phyloP scores from a whole-genome alignment of 352 stramenopile species.

The Pythium monospermum region DNA sequence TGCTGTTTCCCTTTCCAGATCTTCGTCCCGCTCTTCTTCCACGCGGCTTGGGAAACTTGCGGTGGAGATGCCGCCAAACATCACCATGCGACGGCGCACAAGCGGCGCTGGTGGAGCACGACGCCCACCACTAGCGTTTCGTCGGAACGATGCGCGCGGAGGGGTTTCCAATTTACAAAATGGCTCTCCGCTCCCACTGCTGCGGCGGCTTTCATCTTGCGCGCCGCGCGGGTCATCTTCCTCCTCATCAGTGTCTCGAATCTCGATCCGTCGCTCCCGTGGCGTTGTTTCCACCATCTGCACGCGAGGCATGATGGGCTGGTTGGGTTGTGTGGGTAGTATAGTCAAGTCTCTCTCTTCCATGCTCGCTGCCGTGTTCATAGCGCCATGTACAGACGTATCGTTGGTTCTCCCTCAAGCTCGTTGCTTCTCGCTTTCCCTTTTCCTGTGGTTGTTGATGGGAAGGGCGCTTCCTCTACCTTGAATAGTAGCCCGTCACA shows the following conservation, averaged over 20 bases:
- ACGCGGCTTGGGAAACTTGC: constrained; percentile 17
- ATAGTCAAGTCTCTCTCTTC: too few species aligned
- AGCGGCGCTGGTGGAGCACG: constrained; percentile 3
- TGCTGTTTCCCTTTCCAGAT: not conserved
- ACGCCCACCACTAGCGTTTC: constrained; percentile 13
- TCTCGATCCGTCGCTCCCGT: not conserved
- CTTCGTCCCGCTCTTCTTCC: constrained; percentile 22
- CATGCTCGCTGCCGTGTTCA: too few species aligned
- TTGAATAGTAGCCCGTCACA: too few species aligned
- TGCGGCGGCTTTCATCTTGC: not conserved
- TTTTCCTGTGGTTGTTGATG: constrained; percentile 16
- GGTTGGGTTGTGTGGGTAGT: too few species aligned
- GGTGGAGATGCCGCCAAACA: constrained; percentile 22
- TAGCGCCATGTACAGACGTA: too few species aligned
- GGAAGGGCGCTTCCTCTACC: not conserved
- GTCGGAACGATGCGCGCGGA: not conserved
- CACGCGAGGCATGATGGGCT: too few species aligned
- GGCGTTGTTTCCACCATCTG: not conserved
- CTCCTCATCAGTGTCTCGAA: too few species aligned
- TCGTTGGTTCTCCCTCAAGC: too few species aligned
- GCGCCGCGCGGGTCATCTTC: constrained; percentile 2
- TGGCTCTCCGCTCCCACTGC: constrained; percentile 6
- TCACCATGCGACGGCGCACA: constrained; percentile 17
- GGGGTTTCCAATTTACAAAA: constrained; percentile 20
- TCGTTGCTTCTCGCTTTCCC: too few species aligned